Evolutionary conservation across 768 basidiomycete genomes (phyloP).

Genomic region (Hortiboletus campestris): DNA sequence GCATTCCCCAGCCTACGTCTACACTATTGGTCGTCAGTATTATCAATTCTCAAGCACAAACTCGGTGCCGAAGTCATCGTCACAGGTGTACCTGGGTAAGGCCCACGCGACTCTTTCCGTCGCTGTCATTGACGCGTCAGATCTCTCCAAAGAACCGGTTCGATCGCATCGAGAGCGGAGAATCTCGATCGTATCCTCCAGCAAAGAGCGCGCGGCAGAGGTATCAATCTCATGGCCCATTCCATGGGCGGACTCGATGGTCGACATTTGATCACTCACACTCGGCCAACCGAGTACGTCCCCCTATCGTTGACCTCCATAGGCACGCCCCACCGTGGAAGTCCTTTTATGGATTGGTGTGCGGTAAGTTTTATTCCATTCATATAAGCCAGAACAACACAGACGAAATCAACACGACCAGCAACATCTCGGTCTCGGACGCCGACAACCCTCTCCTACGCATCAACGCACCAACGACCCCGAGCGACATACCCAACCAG

Average conservation of each 20-base stretch:
- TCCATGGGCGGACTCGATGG: constrained; percentile 99
- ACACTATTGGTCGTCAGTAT: constrained; percentile 93
- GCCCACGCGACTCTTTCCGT: background rate
- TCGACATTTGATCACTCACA: constrained; percentile 84
- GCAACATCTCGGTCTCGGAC: constrained; percentile 93
- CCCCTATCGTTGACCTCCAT: constrained; percentile 88
- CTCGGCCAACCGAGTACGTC: constrained; percentile 77
- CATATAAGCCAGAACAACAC: constrained; percentile 6
- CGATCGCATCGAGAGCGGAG: constrained; percentile 76
- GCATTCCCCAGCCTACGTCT: constrained; percentile 80
- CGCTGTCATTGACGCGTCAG: background rate
- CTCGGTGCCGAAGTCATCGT: constrained; percentile 95
- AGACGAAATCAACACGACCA: constrained; percentile 31
- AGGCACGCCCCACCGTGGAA: constrained; percentile 92
- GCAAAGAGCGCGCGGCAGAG: constrained; percentile 64
- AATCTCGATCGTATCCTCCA: constrained; percentile 72
- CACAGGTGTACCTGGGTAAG: constrained; percentile 89
- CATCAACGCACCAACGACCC: background rate
- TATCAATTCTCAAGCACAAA: constrained; percentile 73
- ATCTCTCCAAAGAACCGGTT: constrained; percentile 70
- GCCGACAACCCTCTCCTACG: constrained; percentile 35
- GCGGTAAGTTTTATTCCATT: constrained; percentile 46
- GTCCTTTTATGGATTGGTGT: constrained; percentile 99
- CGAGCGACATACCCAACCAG: background rate
- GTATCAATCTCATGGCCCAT: constrained; percentile 91